Evolutionary conservation across 2,329 filamentous ascomycete species (phyloP), one percentile per base, ranked within the genome.

Genomic region (Talaromyces rugulosus): DNA sequence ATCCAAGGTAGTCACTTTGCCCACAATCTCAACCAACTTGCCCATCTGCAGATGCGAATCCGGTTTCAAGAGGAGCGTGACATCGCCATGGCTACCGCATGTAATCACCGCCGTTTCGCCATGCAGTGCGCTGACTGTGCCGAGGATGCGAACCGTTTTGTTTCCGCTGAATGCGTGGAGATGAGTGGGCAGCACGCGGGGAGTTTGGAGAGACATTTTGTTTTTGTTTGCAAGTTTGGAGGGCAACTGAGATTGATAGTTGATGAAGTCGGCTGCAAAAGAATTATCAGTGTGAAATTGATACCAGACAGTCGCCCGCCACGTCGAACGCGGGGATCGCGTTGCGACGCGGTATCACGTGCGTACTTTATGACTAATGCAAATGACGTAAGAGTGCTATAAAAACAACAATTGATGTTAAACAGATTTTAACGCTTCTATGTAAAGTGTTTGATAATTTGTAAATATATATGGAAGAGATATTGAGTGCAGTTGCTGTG

Each of bases 51-150:
- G 62, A 66, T 77, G 77, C 56, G 74, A 76, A 64, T 77, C 74
- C 31, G 88, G 83, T 72, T 91, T 92, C 66, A 98, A 75, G 18
- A 89, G 79, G 1, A 92, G 82, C 0, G 87, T 90, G 30, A 97
- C 85, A 27, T 87, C 84, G 0, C 94, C 94, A 30, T 87, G 72
- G 30, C 66, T 69, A 2, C 82, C 89, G 5, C 91, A 89, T 62
- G 96, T 92, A 33, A 98, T 84, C 5, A 87, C 86, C 0, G 92
- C 94, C 57, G 85, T 84, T 58, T 95, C 90, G 67, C 93, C 93
- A 58, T 88, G 88, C 28, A 98, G 82, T 70, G 95, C 88, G 4
- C 86, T 85, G 54, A 98, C 92, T 70, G 89, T 92, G 70, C 95
- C 95, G 5, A 96, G 83, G 60, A 98, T 82, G 69, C 92, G 92